phyloP scores from a whole-genome alignment of 2,329 filamentous ascomycete species.

The Waltergamsia citrina region DNA sequence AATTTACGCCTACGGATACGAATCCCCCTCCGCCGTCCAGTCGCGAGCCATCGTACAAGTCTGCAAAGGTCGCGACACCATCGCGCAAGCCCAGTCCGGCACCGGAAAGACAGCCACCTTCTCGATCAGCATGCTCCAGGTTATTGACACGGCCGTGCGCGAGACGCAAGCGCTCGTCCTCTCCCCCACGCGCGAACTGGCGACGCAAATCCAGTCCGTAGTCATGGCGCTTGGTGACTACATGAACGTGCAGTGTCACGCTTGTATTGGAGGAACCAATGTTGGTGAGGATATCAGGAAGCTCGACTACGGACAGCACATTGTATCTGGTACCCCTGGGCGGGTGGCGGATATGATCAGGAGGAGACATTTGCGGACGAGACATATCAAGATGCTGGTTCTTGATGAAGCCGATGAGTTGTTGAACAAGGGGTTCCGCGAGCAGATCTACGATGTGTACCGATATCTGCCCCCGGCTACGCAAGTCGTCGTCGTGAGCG shows the following conservation, averaged over 20 bases:
- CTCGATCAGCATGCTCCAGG: constrained; percentile 90
- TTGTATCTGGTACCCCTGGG: constrained; percentile 95
- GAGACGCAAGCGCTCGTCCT: constrained; percentile 93
- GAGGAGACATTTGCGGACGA: constrained; percentile 44
- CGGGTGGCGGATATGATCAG: constrained; percentile 66
- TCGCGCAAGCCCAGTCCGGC: constrained; percentile 94
- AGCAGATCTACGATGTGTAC: constrained; percentile 99
- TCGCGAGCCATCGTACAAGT: constrained; percentile 97
- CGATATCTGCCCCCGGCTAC: constrained; percentile 93
- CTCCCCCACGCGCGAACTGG: constrained; percentile 91
- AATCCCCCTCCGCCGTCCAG: constrained; percentile 95
- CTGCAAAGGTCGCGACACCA: constrained; percentile 97
- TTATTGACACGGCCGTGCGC: constrained; percentile 86
- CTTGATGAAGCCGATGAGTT: constrained; percentile 53
- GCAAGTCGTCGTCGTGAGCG: constrained; percentile 96
- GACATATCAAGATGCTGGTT: constrained; percentile 56
- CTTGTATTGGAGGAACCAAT: constrained; percentile 96
- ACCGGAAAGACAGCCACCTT: constrained; percentile 97
- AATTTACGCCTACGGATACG: constrained; percentile 97
- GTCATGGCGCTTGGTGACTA: constrained; percentile 99
- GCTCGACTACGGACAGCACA: constrained; percentile 94
- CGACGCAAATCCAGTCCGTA: constrained; percentile 96
- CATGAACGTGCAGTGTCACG: constrained; percentile 99
- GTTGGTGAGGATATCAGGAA: constrained; percentile 97
- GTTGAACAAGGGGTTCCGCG: constrained; percentile 88